Evolutionary conservation across 805 yeast species (phyloP).

Genomic region (Pichia cabralensis): DNA sequence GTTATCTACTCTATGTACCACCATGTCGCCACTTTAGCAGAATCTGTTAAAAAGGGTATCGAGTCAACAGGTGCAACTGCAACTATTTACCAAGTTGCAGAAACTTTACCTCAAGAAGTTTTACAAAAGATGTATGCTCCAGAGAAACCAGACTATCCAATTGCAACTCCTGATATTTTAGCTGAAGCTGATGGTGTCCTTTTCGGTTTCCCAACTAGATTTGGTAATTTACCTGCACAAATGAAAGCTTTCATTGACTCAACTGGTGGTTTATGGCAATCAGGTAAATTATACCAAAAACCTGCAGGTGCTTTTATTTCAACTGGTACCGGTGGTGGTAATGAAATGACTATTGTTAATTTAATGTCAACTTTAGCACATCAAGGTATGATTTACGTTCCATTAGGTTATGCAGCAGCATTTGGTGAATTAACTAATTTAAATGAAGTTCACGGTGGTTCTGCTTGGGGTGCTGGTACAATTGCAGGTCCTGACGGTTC

Average conservation of each 20-base stretch:
- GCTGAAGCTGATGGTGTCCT: conserved; percentile 66
- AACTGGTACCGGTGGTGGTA: conserved; percentile 81
- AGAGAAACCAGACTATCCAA: conserved; percentile 51
- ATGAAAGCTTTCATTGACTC: conserved; percentile 67
- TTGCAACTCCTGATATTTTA: conserved; percentile 51
- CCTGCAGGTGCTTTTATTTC: conserved; percentile 64
- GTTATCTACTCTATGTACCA: conserved; percentile 70
- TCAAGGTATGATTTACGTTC: conserved; percentile 74
- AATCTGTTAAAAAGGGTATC: conserved; percentile 57
- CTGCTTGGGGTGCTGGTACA: conserved; percentile 84
- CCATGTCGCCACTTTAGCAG: conserved; percentile 62
- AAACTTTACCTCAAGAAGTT: conserved; percentile 56
- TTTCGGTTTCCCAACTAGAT: conserved; percentile 83
- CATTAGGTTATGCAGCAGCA: conserved; percentile 59
- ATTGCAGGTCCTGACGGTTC: conserved; percentile 72
- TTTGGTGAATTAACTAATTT: conserved; percentile 45
- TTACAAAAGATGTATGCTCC: conserved; percentile 53
- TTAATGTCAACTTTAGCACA: conserved; percentile 57
- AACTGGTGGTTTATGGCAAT: conserved; percentile 74
- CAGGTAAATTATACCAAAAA: conserved; percentile 64
- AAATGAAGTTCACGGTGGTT: conserved; percentile 66
- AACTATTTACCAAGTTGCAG: conserved; percentile 65
- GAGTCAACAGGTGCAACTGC: conserved; percentile 60
- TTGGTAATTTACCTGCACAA: conserved; percentile 73
- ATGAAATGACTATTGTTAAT: conserved; percentile 61